These are phyloP conservation scores for Thelephora aurantiotincta DNA, from an alignment of 768 basidiomycete genomes.

Conservation along the genomic window DNA sequence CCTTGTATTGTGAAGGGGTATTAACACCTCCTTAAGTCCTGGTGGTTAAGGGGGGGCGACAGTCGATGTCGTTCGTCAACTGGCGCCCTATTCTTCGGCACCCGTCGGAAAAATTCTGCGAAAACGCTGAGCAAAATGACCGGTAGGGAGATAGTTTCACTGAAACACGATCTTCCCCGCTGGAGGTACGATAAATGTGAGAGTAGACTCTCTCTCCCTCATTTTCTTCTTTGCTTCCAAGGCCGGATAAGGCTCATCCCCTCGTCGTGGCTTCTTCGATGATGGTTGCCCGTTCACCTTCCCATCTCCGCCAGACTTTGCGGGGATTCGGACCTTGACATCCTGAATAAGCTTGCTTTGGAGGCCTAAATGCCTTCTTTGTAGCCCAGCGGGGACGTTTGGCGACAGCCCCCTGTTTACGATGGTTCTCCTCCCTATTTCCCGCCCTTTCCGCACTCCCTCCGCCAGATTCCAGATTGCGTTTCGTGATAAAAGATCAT, in stretches of 20 bases:
- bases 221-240: conserved; percentile 89
- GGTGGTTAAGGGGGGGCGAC: too few species aligned
- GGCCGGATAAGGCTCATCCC: conserved; percentile 61
- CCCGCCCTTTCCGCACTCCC: conserved; percentile 82
- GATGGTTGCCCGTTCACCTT: conserved; percentile 2
- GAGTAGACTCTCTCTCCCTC: conserved; percentile 53
- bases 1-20: too few species aligned
- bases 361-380: conserved; percentile 1
- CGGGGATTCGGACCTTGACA: not conserved
- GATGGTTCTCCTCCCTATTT: conserved; percentile 24
- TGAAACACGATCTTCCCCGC: conserved; percentile 73
- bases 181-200: conserved; percentile 45
- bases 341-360: conserved; percentile 13
- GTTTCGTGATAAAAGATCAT: too few species aligned
- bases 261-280: conserved; percentile 8
- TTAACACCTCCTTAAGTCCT: too few species aligned
- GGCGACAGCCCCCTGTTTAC: too few species aligned
- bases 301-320: conserved; percentile 1
- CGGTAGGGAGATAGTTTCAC: too few species aligned
- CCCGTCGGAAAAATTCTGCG: too few species aligned
- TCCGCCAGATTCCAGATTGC: conserved; percentile 87
- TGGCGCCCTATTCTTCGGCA: too few species aligned
- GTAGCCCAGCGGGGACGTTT: not conserved
- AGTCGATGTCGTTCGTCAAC: too few species aligned
- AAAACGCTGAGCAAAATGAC: too few species aligned